phyloP scores from a whole-genome alignment of 2,329 filamentous ascomycete genomes.

The Cladorrhinum sp. region DNA sequence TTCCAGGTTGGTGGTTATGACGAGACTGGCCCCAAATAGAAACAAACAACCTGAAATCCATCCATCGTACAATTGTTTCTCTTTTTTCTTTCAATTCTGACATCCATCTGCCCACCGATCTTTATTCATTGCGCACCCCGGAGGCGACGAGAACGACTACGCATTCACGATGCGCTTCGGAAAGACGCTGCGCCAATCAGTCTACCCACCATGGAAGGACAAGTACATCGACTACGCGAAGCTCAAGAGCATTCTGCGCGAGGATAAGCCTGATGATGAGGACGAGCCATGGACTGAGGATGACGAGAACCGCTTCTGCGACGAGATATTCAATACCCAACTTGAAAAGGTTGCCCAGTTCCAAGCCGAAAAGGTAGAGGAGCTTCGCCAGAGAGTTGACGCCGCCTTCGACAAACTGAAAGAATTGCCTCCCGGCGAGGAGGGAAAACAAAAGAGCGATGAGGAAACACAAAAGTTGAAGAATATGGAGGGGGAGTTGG shows the following conservation, averaged over 20 bases:
- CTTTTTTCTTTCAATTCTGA: background rate
- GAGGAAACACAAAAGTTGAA: slow-evolving; percentile 56
- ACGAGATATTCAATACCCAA: slow-evolving; percentile 91
- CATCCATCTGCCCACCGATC: background rate
- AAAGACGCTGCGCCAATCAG: slow-evolving; percentile 74
- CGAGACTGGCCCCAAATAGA: background rate
- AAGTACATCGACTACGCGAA: slow-evolving; percentile 95
- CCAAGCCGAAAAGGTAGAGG: slow-evolving; percentile 72
- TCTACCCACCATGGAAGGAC: slow-evolving; percentile 85
- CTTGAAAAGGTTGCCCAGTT: slow-evolving; percentile 92
- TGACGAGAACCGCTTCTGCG: slow-evolving; percentile 90
- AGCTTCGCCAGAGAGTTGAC: slow-evolving; percentile 53
- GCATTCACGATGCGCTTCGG: slow-evolving; percentile 80
- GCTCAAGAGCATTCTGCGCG: slow-evolving; percentile 84
- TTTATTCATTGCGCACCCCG: background rate
- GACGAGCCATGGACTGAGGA: slow-evolving; percentile 81
- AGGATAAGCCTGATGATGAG: slow-evolving; percentile 62
- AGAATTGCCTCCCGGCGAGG: slow-evolving; percentile 66
- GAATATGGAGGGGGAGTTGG: slow-evolving; percentile 75
- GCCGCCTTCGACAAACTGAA: slow-evolving; percentile 67
- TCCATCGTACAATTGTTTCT: background rate
- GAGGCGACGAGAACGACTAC: background rate
- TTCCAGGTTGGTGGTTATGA: background rate
- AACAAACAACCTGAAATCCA: background rate
- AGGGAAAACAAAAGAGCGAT: slow-evolving; percentile 44